A percentile compares a stretch with the other conserved stretches of the same genome.
phyloP scores from a whole-genome alignment of 345 rosid species.

The Heritiera fomes region DNA sequence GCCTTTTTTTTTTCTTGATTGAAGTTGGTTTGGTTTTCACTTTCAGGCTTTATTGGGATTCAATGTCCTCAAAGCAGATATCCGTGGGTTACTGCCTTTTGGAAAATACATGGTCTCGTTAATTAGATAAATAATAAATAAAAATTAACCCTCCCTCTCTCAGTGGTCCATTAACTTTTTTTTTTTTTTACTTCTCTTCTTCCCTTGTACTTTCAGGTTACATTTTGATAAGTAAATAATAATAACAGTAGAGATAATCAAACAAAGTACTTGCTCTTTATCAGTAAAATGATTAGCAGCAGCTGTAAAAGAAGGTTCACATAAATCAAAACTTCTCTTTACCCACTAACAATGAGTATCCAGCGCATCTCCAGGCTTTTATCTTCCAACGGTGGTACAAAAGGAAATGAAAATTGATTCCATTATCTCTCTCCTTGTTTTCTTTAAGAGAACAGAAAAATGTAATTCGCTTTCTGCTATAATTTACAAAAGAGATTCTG shows the following conservation, averaged over 20 bases:
- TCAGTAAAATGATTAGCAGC: conserved; percentile 17
- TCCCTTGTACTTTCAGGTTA: background rate
- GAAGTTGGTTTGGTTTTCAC: background rate
- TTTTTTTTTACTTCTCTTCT: background rate
- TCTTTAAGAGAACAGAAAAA: too few relatives aligned
- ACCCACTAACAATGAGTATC: conserved; percentile 15
- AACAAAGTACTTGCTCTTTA: background rate
- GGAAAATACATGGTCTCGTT: too few relatives aligned
- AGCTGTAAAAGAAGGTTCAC: conserved; percentile 12
- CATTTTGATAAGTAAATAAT: background rate
- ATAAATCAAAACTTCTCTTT: conserved; percentile 8
- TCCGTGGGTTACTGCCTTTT: background rate
- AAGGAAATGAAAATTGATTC: background rate
- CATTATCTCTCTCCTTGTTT: background rate
- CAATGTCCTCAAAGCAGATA: background rate
- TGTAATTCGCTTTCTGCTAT: background rate
- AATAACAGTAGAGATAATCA: background rate
- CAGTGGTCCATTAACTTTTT: background rate
- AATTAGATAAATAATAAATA: background rate
- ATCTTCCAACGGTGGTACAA: background rate
- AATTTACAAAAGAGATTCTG: background rate
- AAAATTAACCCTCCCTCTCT: background rate
- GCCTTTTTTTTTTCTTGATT: background rate
- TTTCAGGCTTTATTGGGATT: conserved; percentile 5
- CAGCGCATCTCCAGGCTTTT: conserved; percentile 21